These are phyloP conservation scores for Capsella rubella DNA, from an alignment of 441 rosid genomes.

Conservation along the genomic window DNA sequence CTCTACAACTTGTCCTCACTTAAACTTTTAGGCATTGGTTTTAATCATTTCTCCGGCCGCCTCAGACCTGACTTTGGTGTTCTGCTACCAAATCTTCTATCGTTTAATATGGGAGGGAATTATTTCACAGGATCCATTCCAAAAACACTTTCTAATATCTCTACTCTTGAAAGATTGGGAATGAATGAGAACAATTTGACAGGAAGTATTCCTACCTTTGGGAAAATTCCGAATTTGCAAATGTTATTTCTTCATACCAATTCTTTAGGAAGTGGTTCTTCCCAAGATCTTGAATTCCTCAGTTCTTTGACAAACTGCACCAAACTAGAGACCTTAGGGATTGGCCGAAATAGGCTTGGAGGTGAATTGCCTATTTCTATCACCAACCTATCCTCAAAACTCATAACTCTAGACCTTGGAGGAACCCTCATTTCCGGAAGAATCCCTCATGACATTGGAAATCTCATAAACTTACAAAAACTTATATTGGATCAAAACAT, in stretches of 20 bases:
- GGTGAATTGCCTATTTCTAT: neutral
- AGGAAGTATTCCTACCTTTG: constrained; percentile 1
- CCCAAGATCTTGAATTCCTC: constrained; percentile 3
- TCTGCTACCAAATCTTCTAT: neutral
- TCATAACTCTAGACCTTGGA: neutral
- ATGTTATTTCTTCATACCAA: neutral
- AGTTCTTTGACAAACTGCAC: constrained; percentile 29
- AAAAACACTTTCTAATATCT: constrained; percentile 3
- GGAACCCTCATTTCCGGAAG: neutral
- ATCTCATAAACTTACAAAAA: neutral
- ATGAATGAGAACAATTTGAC: neutral
- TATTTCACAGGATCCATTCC: neutral
- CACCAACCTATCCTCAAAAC: neutral
- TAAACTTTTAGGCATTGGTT: neutral
- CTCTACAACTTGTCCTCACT: neutral
- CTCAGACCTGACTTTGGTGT: neutral
- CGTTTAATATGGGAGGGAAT: neutral
- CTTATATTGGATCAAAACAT: neutral
- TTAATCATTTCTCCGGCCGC: neutral
- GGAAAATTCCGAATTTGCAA: neutral
- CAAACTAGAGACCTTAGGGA: neutral
- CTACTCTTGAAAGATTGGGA: neutral
- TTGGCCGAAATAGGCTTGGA: neutral
- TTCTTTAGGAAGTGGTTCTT: neutral
- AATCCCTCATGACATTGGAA: neutral